Conservation (phyloP, 2,329 filamentous ascomycete genomes). For the Pseudophaeomoniella oleicola region DNA sequence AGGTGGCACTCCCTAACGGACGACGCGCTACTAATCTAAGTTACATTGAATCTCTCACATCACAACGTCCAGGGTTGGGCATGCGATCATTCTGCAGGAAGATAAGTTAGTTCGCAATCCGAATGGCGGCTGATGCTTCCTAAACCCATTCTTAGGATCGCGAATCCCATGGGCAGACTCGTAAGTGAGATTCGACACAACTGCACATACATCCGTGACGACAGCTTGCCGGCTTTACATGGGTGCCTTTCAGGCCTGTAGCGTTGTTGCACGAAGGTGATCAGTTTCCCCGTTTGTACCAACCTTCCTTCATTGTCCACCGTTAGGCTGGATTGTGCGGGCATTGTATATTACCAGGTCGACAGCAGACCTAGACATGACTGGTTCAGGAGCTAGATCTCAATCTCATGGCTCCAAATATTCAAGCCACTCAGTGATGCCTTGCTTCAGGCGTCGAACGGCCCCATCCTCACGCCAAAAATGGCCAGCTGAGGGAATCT, state of each 20-base stretch:
- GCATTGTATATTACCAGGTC: no score
- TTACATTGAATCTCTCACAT: background rate
- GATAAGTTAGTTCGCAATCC: background rate
- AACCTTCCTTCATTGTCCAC: no score
- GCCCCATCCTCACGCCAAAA: slow-evolving; percentile 23
- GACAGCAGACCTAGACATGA: no score
- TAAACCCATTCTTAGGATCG: background rate
- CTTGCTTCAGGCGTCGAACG: slow-evolving; percentile 4
- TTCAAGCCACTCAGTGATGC: slow-evolving; percentile 6
- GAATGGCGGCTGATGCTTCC: background rate
- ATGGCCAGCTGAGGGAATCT: slow-evolving; percentile 42
- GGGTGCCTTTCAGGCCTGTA: no score
- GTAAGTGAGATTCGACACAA: no score
- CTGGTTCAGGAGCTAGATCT: background rate
- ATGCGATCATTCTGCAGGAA: background rate
- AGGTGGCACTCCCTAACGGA: background rate
- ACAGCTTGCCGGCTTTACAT: no score
- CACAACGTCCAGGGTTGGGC: background rate
- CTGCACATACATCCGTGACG: no score
- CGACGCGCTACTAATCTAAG: background rate
- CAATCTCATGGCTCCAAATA: background rate
- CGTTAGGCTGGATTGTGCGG: no score
- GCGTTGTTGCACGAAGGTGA: no score
- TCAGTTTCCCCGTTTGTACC: no score
- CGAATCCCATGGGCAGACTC: background rate